Evolutionary conservation across 176 grass and related monocot genomes (phyloP), one percentile per base, ranked within the genome.

Genomic region (Urochloa ruziziensis): DNA sequence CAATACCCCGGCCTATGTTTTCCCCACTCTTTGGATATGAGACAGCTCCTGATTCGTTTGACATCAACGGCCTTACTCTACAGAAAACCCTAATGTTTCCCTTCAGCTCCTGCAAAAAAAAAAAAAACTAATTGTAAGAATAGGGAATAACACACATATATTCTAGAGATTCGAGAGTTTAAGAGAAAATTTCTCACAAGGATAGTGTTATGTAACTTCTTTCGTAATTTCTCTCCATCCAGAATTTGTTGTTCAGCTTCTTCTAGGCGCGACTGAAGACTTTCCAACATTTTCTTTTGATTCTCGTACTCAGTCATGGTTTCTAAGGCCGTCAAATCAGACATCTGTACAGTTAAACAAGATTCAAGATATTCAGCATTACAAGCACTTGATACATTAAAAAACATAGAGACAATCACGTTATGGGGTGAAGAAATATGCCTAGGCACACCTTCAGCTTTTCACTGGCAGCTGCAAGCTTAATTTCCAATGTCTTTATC

Each of bases 71-170:
- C 15, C 96, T 84, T 58, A 92, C 96, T 43, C 96, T 87, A 32
- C 96, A 99, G 44, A 99, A 99, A 2, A 99, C 96, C 36, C 96
- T 84, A 13, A 99, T 96, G 18, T 99, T 99, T 62, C 96, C 96
- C 64, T 99, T 99, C 27, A 99, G 85, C 71, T 99, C 96, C 96
- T 99, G 73, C 43, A 90, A 32, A 57, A 34, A 18, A 60, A 67
- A 36, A 90, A 32, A 57, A 34, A 18, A 60, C 62, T 19, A 42
- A 16, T 56, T 18, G 52, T 15, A 83, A 11, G 18, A 30, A 29
- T 6, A 49, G 43, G 7, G 4, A 51, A 67, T 21, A 33, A 17
- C 10, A 86, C 37, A 78, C 28, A 78, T 62, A 36, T 40, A 72
- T 1, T 14, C n/a, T n/a, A n/a, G n/a, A 5, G n/a, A 23, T 19